phyloP scores from a whole-genome alignment of 129 eudicot species.

The Lactuca saligna region DNA sequence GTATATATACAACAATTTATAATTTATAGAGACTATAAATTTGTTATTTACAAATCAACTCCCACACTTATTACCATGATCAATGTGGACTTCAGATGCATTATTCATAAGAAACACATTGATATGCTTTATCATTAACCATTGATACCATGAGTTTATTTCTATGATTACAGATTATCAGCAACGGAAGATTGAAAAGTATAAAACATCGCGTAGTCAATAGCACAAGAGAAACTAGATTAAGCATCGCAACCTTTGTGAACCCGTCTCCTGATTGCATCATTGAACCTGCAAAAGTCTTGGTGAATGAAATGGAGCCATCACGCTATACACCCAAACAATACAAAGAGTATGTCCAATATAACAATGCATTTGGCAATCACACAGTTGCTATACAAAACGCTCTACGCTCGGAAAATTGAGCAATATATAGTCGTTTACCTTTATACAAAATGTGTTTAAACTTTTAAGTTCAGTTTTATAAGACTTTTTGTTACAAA shows the following conservation, averaged over 20 bases:
- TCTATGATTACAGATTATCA: conserved; percentile 50
- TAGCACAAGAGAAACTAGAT: conserved; percentile 30
- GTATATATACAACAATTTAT: too few species aligned
- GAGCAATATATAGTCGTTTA: neutral
- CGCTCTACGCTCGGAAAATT: conserved; percentile 8
- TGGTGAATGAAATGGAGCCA: conserved; percentile 60
- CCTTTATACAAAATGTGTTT: neutral
- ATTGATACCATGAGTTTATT: neutral
- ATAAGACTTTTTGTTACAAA: neutral
- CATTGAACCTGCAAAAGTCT: conserved; percentile 60
- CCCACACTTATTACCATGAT: too few species aligned
- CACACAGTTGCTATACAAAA: conserved; percentile 34
- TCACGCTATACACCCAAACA: conserved; percentile 34
- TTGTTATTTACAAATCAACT: too few species aligned
- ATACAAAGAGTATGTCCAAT: conserved; percentile 48
- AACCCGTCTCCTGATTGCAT: conserved; percentile 51
- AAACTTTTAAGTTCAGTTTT: too few species aligned
- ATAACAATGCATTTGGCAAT: conserved; percentile 46
- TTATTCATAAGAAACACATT: neutral
- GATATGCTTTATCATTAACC: neutral
- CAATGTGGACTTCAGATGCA: neutral
- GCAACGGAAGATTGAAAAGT: conserved; percentile 68
- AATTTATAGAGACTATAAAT: too few species aligned
- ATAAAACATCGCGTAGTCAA: conserved; percentile 73
- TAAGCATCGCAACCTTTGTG: conserved; percentile 52